Evolutionary conservation across 208 protist genomes (phyloP), one percentile per base, ranked within the genome.

Genomic region (Crithidia sp.): DNA sequence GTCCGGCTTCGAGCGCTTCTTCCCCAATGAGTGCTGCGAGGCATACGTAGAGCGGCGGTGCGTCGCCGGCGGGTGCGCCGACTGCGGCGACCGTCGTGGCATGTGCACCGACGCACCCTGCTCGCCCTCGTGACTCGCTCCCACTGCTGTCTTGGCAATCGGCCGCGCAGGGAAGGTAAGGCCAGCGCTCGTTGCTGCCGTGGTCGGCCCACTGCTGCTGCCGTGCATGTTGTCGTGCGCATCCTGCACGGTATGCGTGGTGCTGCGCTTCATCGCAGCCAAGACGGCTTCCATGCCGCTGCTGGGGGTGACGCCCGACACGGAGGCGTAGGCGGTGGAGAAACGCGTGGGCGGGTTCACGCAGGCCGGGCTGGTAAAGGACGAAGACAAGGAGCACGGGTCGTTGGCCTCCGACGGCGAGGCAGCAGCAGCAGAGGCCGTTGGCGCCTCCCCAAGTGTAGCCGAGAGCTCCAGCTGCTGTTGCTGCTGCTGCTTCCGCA

Each of bases 1-100:
- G 12, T 88, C 85, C n/a, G 88, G 88, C 74, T 92, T 92, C 2
- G 67, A 75, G 13, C 88, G 79, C 61, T 92, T 92, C 75, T 79
- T 86, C 6, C 87, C 84, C 39, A 73, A 47, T 13, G 74, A 67
- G 62, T 79, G 74, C 62, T 79, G 74, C 4, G 61, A 13, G 1
- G 67, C 7, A 67, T 73, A 74, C 47, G 67, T 17, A 44, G 67
- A 47, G 7, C 74, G 67, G 45, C 68, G 74, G 54, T 79, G 67
- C 9, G 16, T 45, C 19, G 50, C 61, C 4, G 52, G 44, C 45
- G 37, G 67, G 9, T 63, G 59, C 16, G 50, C 45, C 39, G 74
- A n/a, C 47, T 74, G 72, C 50, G 65, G 68, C 4, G 67, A 67
- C 37, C 67, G 62, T 16, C 67, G 67, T 4, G 61, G 62, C 55